phyloP scores from a whole-genome alignment of 495 filamentous ascomycete genomes.

The Aspergillus saccharolyticus region DNA sequence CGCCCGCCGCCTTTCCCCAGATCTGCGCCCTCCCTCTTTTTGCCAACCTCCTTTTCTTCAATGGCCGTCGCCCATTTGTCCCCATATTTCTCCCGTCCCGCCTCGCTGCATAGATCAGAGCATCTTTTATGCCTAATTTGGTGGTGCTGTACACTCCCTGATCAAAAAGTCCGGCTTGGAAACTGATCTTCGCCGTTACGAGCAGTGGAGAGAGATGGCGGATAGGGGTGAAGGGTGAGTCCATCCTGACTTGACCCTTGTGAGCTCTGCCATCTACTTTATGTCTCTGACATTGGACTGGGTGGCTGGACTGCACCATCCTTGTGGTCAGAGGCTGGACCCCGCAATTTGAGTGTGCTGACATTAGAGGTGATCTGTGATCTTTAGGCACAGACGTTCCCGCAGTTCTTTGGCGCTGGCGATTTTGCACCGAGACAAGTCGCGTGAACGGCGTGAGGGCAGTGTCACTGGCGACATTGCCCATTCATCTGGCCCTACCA shows the following conservation, averaged over 20 bases:
- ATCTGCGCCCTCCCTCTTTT: neutral
- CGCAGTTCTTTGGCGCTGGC: slow-evolving; percentile 49
- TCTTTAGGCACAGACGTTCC: slow-evolving; percentile 49
- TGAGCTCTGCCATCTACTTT: slow-evolving; percentile 3
- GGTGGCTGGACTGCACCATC: neutral
- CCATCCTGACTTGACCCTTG: neutral
- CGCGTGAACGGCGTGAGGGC: slow-evolving; percentile 33
- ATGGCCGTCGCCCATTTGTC: neutral
- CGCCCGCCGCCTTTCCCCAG: neutral
- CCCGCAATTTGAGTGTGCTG: slow-evolving; percentile 18
- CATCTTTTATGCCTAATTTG: neutral
- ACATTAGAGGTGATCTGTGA: slow-evolving; percentile 17
- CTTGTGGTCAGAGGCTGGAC: neutral
- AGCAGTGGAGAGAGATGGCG: slow-evolving; percentile 18
- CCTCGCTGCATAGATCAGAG: too few relatives aligned
- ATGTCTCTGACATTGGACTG: neutral
- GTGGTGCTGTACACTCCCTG: neutral
- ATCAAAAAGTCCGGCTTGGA: neutral
- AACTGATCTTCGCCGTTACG: slow-evolving; percentile 5
- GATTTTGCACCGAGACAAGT: slow-evolving; percentile 48
- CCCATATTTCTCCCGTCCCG: neutral
- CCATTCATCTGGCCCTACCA: slow-evolving; percentile 27
- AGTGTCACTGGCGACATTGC: slow-evolving; percentile 21
- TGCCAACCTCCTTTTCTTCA: neutral
- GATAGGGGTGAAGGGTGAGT: slow-evolving; percentile 30